Evolutionary conservation across 148 eudicot genomes (phyloP), one percentile per base, ranked within the genome.

Genomic region (Cornus florida): DNA sequence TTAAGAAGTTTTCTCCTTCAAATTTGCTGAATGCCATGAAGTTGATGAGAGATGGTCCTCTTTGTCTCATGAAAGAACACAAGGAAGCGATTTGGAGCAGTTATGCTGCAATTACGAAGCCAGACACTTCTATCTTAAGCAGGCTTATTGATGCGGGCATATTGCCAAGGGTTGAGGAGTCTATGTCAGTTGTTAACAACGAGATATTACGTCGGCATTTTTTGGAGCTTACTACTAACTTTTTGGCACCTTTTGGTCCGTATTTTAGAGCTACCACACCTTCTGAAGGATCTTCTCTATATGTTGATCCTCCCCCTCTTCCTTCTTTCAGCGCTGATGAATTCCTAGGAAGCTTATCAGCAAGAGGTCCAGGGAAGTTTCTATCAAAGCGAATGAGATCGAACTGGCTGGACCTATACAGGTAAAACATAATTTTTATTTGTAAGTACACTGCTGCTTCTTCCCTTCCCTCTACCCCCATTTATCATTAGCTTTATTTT

Each of bases 141-240:
- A 91, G 99, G 89, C 97, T 96, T 66, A 84, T 96, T 70, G 98
- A 96, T 92, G 99, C 95, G 3, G 99, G 99, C 33, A 76, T 94
- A 69, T 96, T 94, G 24, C 91, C 94, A n/a, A 86, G 95, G 83
- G 91, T 93, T 71, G 99, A 96, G 86, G 98, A 96, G 83, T 96
- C 99, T 39, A 96, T 96, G 99, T 93, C 97, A 62, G 98, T 96
- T 79, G 99, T 96, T 77, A 96, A 96, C 83, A 96, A 93, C 82
- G 99, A 96, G 88, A 96, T 96, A 84, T 81, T 96, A 43, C 93
- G 95, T 69, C 89, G 99, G 53, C 99, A 96, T 87, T 96, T 96
- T 77, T 83, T 93, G 91, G 99, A 96, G 90, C 93, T 96, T 60
- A 96, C 99, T n/a, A 93, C 98, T 59, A 96, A 96, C 74, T 93